Percentiles rank a stretch among this genome's conserved stretches.
Conservation (phyloP, 371 early-diverging fungal species). For the Syncephalastrum sp. region DNA sequence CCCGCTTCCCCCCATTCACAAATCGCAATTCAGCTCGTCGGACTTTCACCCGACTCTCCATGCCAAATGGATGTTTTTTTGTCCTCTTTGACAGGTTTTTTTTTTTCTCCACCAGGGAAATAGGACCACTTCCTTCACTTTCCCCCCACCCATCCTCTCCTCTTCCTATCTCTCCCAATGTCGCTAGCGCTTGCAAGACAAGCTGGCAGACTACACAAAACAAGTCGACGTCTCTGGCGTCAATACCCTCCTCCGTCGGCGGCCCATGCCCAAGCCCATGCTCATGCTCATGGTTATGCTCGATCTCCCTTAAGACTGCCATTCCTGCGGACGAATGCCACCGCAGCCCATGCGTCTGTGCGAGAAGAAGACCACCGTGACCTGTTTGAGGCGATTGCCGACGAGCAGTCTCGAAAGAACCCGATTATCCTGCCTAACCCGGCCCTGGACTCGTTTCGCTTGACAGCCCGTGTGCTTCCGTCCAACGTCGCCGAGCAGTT, state of each 20-base stretch:
- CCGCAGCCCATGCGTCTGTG: slow-evolving; percentile 6
- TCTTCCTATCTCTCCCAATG: slow-evolving; percentile 11
- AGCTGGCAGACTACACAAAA: slow-evolving; percentile 8
- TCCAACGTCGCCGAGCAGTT: slow-evolving; percentile 45
- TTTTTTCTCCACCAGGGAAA: no score
- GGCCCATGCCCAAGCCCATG: no score
- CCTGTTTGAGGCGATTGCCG: not conserved
- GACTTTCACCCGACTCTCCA: no score
- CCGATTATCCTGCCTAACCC: slow-evolving; percentile 41
- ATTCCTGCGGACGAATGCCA: slow-evolving; percentile 1
- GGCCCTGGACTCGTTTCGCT: slow-evolving; percentile 24
- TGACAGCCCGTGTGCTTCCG: slow-evolving; percentile 34
- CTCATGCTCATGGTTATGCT: not conserved
- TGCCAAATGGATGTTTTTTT: no score
- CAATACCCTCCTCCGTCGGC: slow-evolving; percentile 1
- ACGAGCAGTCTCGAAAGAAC: slow-evolving; percentile 7
- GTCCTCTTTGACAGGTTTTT: no score
- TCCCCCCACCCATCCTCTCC: not conserved
- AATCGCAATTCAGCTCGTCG: no score
- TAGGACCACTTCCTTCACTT: slow-evolving; percentile 3
- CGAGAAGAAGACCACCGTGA: slow-evolving; percentile 1
- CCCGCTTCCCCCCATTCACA: no score
- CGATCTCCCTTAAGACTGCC: not conserved
- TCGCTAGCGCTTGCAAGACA: slow-evolving; percentile 22
- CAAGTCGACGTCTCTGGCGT: slow-evolving; percentile 1